A percentile compares a stretch with the other conserved stretches of the same genome.
Conservation (phyloP, 306 rosid species). For the Gynostemma pentaphyllum region DNA sequence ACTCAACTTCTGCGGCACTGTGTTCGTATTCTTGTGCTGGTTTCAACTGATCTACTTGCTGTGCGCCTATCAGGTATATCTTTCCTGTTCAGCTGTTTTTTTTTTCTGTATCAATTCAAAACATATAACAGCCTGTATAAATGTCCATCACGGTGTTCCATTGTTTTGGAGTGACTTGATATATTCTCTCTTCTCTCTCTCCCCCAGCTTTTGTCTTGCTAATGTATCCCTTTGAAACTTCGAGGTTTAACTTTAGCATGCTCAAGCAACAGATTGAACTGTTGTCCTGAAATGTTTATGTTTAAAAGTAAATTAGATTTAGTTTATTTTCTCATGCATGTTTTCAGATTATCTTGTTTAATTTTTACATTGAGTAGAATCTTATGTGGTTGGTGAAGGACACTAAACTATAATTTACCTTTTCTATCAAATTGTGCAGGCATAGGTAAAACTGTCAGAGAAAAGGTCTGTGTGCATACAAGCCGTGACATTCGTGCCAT, state of each 20-base stretch:
- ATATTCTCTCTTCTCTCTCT: not conserved
- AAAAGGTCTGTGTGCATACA: slow-evolving; percentile 98
- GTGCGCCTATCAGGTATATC: slow-evolving; percentile 81
- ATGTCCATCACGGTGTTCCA: too few species aligned
- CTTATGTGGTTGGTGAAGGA: not conserved
- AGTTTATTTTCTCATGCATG: not conserved
- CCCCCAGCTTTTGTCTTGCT: not conserved
- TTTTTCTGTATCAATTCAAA: not conserved
- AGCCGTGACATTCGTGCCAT: slow-evolving; percentile 99
- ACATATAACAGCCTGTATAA: too few species aligned
- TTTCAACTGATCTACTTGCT: slow-evolving; percentile 81
- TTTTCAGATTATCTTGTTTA: not conserved
- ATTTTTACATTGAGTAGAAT: not conserved
- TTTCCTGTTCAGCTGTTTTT: slow-evolving; percentile 11
- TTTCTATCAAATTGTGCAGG: slow-evolving; percentile 43
- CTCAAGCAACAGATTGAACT: not conserved
- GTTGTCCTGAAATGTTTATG: not conserved
- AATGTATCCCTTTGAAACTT: not conserved
- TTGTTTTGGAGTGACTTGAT: not conserved
- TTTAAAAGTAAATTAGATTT: not conserved
- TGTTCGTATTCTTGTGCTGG: slow-evolving; percentile 94
- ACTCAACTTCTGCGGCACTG: slow-evolving; percentile 98
- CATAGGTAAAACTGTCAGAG: slow-evolving; percentile 93
- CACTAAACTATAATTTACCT: slow-evolving; percentile 10
- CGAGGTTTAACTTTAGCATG: too few species aligned